phyloP scores from a whole-genome alignment of 352 stramenopile species.

The Pythium chondricola region DNA sequence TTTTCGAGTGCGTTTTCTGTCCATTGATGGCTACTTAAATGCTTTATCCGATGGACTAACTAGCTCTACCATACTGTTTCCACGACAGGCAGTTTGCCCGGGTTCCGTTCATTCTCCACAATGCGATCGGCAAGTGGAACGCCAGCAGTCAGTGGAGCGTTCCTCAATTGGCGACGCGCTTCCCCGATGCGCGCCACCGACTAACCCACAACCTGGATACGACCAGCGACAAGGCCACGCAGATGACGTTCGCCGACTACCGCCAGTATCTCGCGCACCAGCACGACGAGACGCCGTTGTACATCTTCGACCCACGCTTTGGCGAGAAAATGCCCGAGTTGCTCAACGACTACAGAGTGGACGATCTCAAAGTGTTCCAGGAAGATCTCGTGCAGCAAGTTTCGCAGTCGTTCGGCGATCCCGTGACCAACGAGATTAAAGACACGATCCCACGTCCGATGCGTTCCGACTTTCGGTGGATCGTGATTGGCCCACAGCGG shows the following conservation, averaged over 20 bases:
- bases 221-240: constrained; percentile 40
- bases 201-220: constrained; percentile 85
- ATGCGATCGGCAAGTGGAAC: constrained; percentile 66
- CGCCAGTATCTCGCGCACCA: constrained; percentile 52
- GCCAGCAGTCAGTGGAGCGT: constrained; percentile 72
- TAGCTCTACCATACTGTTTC: neutral
- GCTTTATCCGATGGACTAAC: too few relatives aligned
- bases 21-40: too few relatives aligned
- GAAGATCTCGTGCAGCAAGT: constrained; percentile 56
- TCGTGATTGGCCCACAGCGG: constrained; percentile 76
- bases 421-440: constrained; percentile 27
- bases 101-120: constrained; percentile 67
- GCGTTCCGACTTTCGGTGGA: constrained; percentile 72
- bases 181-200: constrained; percentile 44
- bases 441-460: constrained; percentile 28
- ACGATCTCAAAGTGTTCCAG: constrained; percentile 60
- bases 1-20: constrained; percentile 57
- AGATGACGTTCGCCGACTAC: constrained; percentile 80
- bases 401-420: constrained; percentile 3
- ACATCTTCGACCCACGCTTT: constrained; percentile 84
- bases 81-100: constrained; percentile 49
- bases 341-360: constrained; percentile 57
- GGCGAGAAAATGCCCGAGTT: constrained; percentile 74
- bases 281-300: constrained; percentile 81
- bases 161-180: constrained; percentile 46